Percentiles rank a stretch among this genome's conserved stretches.
phyloP scores from a whole-genome alignment of 108 stramenopile species.

The Nannochloropsis salina region DNA sequence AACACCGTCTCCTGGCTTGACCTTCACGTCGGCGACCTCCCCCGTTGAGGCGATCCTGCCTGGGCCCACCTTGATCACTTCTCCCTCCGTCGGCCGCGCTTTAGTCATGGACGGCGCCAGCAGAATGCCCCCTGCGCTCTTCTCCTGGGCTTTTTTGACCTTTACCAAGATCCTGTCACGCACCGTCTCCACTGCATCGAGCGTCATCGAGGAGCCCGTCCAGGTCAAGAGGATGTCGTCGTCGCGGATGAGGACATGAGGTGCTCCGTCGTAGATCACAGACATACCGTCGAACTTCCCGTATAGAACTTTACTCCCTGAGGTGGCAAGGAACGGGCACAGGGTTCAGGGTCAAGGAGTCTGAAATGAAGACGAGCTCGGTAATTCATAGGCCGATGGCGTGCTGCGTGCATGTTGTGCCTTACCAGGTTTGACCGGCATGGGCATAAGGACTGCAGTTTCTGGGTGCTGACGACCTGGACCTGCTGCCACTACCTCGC shows the following conservation, averaged over 20 bases:
- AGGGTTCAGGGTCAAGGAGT: background rate
- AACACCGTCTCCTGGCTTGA: constrained; percentile 72
- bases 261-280: constrained; percentile 79
- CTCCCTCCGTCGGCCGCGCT: constrained; percentile 70
- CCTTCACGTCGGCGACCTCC: constrained; percentile 61
- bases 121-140: constrained; percentile 73
- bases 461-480: constrained; percentile 60
- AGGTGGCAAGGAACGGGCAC: background rate
- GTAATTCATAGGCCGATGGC: background rate
- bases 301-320: constrained; percentile 83
- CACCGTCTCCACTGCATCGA: constrained; percentile 70
- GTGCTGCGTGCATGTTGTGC: constrained; percentile 12
- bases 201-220: constrained; percentile 69
- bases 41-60: constrained; percentile 79
- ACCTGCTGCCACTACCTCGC: constrained; percentile 76
- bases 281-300: constrained; percentile 83
- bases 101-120: constrained; percentile 69
- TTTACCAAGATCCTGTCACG: constrained; percentile 82
- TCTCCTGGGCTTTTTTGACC: constrained; percentile 59
- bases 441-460: constrained; percentile 38
- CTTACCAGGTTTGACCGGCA: constrained; percentile 47
- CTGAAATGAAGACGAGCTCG: background rate
- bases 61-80: constrained; percentile 83
- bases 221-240: constrained; percentile 82
- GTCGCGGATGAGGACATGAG: constrained; percentile 82